A percentile compares a stretch with the other conserved stretches of the same genome.
Evolutionary conservation across 176 grass and related monocot genomes (phyloP).

Genomic region (Themeda triandra): DNA sequence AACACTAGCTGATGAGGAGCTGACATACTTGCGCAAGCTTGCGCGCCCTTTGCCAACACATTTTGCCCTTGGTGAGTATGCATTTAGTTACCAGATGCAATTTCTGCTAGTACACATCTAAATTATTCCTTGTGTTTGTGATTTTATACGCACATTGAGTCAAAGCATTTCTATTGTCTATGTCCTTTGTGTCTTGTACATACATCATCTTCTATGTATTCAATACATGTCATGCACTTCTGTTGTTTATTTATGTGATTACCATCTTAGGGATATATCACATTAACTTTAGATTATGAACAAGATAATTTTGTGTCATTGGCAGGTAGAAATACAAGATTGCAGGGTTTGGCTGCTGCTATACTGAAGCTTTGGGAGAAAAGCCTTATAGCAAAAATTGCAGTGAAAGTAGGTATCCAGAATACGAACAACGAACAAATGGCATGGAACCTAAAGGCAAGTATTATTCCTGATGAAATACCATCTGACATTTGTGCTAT

Average conservation of each 20-base stretch:
- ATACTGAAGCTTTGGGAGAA: constrained; percentile 96
- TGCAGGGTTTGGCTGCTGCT: constrained; percentile 86
- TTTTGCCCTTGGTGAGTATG: constrained; percentile 81
- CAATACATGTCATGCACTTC: neutral
- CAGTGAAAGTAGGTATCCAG: constrained; percentile 86
- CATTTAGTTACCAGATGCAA: neutral
- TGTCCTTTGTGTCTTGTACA: neutral
- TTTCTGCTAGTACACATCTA: neutral
- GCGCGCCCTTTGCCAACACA: constrained; percentile 72
- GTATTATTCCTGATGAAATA: constrained; percentile 15
- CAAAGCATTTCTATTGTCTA: neutral
- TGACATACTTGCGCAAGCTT: constrained; percentile 81
- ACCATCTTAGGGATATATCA: neutral
- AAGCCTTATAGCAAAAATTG: constrained; percentile 83
- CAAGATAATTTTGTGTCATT: constrained; percentile 10
- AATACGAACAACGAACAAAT: constrained; percentile 74
- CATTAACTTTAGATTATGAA: no score
- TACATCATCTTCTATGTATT: neutral
- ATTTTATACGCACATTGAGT: neutral
- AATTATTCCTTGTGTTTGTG: neutral
- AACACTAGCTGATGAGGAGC: constrained; percentile 58
- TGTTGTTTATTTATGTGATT: neutral
- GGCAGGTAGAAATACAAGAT: constrained; percentile 69
- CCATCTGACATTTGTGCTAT: neutral
- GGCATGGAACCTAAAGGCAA: constrained; percentile 87